Base-by-base conservation (phyloP, 169 alveolate species). In the Cytauxzoon felis region DNA sequence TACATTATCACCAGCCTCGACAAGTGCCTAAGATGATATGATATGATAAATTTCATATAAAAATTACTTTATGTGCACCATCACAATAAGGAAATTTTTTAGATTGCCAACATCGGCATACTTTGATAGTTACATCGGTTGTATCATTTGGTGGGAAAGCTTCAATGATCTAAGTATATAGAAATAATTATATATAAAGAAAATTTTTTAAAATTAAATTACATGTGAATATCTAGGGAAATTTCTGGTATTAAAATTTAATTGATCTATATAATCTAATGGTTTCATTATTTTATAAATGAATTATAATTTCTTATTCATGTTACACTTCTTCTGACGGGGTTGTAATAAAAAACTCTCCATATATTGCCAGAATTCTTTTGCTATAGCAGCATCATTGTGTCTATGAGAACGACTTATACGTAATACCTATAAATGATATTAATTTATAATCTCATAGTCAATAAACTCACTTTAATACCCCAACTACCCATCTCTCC, bases 51-150 rank as follows among this genome's bases (percentile, higher is more conserved):
- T 30, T 5, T 23, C 16, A 27, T 24, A 21, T 48, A 21, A n/a
- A 45, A 40, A 24, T 47, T 45, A 88, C 93, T 81, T 87, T 88
- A 51, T 89, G 94, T 13, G 94, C 81, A 78, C 80, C 94, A 53
- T 89, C 94, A 43, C 94, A 89, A 79, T 81, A 86, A 19, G 94
- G 94, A 45, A 87, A 89, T 67, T 83, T 87, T 41, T 70, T 72
- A 21, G 90, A 80, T 59, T 89, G 94, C 94, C 94, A 89, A 59
- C 94, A 89, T n/a, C 94, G 87, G 58, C 94, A 89, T 47, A 89
- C 51, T 29, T 88, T 68, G n/a, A 87, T 65, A 30, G 41, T 36
- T 41, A 70, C 67, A 27, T 88, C 93, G 11, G 81, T 78, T 32
- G 54, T 70, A 43, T 65, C 63, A 9, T 81, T 63, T 19, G 91